Conservation (phyloP, 306 rosid species). For the Abrus precatorius region DNA sequence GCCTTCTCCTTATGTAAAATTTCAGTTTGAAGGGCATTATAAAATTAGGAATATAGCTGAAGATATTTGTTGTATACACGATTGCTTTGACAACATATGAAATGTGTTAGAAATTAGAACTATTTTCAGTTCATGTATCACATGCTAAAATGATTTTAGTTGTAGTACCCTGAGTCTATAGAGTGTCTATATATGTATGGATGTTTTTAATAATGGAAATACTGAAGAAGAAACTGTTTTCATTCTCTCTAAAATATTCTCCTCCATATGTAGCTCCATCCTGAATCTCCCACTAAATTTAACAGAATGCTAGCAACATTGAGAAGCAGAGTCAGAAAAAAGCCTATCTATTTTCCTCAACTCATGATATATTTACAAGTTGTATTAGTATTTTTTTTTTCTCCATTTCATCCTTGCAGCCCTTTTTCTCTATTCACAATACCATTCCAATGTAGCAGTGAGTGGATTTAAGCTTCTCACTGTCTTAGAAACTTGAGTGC, state of each 20-base stretch:
- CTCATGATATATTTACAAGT: background rate
- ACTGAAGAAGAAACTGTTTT: no score
- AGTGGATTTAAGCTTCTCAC: slow-evolving; percentile 14
- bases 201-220: no score
- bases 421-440: background rate
- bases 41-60: background rate
- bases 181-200: background rate
- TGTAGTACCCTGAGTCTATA: background rate
- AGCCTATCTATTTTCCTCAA: background rate
- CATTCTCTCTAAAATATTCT: background rate
- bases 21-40: background rate
- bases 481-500: slow-evolving; percentile 4
- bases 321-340: background rate
- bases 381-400: background rate
- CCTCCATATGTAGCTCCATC: background rate
- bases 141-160: background rate
- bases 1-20: background rate
- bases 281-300: background rate
- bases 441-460: background rate
- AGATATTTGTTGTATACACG: slow-evolving; percentile 3
- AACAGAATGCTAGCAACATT: background rate
- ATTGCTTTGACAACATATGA: background rate
- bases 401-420: background rate
- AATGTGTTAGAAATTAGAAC: background rate
- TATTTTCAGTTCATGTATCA: background rate